A percentile compares a stretch with the other conserved stretches of the same genome.
phyloP scores from a whole-genome alignment of 2,329 filamentous ascomycete species.

The Phyllosticta paracitricarpa region DNA sequence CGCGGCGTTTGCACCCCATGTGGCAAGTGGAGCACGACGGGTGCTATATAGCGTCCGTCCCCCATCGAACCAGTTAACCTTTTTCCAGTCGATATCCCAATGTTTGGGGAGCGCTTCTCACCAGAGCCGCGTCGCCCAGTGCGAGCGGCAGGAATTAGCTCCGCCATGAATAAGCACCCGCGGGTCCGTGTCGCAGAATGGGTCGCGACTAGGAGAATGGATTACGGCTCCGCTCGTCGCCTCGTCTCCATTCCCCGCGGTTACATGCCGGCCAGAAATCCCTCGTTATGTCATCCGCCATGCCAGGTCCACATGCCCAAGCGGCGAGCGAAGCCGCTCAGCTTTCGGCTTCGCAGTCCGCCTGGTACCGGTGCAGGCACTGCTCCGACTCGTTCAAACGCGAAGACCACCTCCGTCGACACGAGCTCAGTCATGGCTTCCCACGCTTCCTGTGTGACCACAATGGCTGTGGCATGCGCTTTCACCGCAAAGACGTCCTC shows the following conservation, averaged over 20 bases:
- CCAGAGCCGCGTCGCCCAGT: background rate
- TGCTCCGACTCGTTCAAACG: slow-evolving; percentile 11
- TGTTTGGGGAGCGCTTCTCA: background rate
- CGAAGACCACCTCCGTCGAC: slow-evolving; percentile 12
- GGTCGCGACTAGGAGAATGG: slow-evolving; percentile 1
- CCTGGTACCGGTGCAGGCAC: slow-evolving; percentile 11
- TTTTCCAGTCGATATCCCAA: background rate
- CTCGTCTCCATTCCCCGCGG: slow-evolving; percentile 7
- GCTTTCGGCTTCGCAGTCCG: background rate
- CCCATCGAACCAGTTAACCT: background rate
- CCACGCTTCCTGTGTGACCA: slow-evolving; percentile 12
- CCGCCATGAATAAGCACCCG: slow-evolving; percentile 4
- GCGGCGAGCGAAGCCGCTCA: background rate
- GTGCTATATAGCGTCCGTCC: background rate
- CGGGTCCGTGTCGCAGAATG: background rate
- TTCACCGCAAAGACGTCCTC: slow-evolving; percentile 12
- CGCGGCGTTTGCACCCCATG: background rate
- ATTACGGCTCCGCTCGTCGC: slow-evolving; percentile 5
- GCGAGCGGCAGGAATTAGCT: slow-evolving; percentile 2
- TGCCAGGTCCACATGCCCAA: background rate
- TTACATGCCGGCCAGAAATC: slow-evolving; percentile 2
- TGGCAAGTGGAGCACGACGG: background rate
- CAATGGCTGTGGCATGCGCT: slow-evolving; percentile 11
- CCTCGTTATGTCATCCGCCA: slow-evolving; percentile 7
- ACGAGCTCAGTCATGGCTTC: slow-evolving; percentile 12